Evolutionary conservation across 164 flowering plant species (phyloP).

Genomic region (Litsea cubeba): DNA sequence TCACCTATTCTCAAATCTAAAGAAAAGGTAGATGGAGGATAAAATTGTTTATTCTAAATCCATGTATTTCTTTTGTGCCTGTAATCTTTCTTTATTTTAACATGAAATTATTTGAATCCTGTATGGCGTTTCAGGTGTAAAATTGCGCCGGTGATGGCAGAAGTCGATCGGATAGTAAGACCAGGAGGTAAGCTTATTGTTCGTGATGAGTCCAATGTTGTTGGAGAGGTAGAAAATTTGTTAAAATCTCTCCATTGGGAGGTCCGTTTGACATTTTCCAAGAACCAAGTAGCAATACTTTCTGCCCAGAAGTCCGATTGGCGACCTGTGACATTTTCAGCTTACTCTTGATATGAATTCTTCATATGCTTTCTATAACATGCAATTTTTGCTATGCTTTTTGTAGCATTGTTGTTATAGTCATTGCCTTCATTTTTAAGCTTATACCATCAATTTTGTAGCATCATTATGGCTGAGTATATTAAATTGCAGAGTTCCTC

Average conservation of each 20-base stretch:
- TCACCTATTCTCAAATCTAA: conserved; percentile 74
- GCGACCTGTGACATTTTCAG: conserved; percentile 46
- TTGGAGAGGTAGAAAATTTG: conserved; percentile 62
- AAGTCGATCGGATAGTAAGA: conserved; percentile 71
- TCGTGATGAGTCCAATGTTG: conserved; percentile 50
- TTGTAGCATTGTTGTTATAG: not conserved
- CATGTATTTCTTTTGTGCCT: not conserved
- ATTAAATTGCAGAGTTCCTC: too few species aligned
- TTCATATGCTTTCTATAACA: not conserved
- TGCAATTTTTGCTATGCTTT: conserved; percentile 2
- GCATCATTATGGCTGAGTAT: too few species aligned
- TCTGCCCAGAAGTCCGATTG: conserved; percentile 68
- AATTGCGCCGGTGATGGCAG: conserved; percentile 56
- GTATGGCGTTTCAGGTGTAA: conserved; percentile 53
- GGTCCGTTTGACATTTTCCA: conserved; percentile 59
- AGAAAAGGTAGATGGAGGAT: conserved; percentile 39
- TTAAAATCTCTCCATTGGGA: conserved; percentile 83
- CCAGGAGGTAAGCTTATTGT: conserved; percentile 84
- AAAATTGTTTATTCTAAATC: not conserved
- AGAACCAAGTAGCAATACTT: conserved; percentile 62
- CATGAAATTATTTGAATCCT: not conserved
- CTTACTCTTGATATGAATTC: conserved; percentile 27
- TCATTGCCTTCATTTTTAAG: too few species aligned
- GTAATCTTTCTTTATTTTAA: not conserved
- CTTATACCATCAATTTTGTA: too few species aligned